Evolutionary conservation across 1,284 basidiomycete genomes (phyloP).

Genomic region (Anthracocystis setariae): DNA sequence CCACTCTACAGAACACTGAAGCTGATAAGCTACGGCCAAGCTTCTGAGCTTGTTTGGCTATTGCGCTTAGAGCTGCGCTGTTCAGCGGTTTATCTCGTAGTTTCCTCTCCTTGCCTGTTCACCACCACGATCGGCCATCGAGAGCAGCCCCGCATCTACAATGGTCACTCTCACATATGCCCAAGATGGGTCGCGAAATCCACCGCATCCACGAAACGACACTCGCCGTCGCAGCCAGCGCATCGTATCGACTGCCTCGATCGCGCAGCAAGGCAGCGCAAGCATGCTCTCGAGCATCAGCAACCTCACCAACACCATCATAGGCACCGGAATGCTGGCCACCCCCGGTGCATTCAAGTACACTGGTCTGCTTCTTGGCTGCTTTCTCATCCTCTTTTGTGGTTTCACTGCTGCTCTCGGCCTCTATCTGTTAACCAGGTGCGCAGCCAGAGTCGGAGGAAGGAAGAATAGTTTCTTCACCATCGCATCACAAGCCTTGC

Average conservation of each 20-base stretch:
- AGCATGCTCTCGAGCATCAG: conserved; percentile 60
- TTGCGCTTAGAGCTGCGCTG: no score
- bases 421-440: conserved; percentile 85
- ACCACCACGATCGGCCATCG: no score
- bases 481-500: conserved; percentile 67
- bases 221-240: conserved; percentile 13
- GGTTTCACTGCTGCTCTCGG: conserved; percentile 84
- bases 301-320: conserved; percentile 67
- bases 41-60: background rate
- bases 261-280: conserved; percentile 34
- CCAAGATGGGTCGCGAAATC: conserved; percentile 22
- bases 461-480: conserved; percentile 55
- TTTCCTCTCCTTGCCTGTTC: background rate
- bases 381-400: conserved; percentile 87
- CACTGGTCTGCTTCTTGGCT: conserved; percentile 74
- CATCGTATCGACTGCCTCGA: conserved; percentile 39
- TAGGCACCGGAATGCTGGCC: conserved; percentile 66
- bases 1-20: background rate
- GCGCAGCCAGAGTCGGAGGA: conserved; percentile 78
- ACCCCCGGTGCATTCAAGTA: conserved; percentile 68
- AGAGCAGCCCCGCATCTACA: background rate
- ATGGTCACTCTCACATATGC: conserved; percentile 39
- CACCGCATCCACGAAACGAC: conserved; percentile 7
- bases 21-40: background rate
- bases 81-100: background rate